These are phyloP conservation scores for Lanmaoa rubissima DNA, from an alignment of 768 basidiomycete species.

Conservation along the genomic window DNA sequence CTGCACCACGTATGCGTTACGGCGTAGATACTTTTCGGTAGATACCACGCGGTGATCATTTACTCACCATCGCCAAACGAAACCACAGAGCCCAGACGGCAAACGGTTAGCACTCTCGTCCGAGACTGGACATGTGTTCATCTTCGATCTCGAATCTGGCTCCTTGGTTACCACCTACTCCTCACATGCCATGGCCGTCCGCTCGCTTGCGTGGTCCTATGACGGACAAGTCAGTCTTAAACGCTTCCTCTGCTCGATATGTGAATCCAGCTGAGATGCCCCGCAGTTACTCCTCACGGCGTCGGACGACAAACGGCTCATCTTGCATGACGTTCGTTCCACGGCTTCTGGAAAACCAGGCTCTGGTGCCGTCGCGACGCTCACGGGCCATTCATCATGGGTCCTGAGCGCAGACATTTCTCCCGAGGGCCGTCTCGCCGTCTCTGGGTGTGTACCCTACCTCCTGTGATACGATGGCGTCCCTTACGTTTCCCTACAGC, in stretches of 20 bases:
- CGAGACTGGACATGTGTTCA: conserved; percentile 84
- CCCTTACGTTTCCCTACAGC: conserved; percentile 34
- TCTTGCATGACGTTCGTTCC: conserved; percentile 86
- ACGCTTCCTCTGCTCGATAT: neutral
- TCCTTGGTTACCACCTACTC: conserved; percentile 69
- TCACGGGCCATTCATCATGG: conserved; percentile 91
- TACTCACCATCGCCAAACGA: conserved; percentile 1
- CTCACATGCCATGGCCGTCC: conserved; percentile 88
- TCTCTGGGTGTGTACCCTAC: conserved; percentile 66
- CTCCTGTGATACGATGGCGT: neutral
- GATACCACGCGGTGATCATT: neutral
- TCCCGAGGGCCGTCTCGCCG: conserved; percentile 73
- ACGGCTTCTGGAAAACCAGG: conserved; percentile 57
- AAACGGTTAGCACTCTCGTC: conserved; percentile 75
- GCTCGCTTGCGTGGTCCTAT: conserved; percentile 84
- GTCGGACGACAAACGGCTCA: conserved; percentile 90
- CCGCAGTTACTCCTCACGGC: conserved; percentile 81
- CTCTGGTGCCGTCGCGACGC: conserved; percentile 76
- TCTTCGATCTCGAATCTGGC: conserved; percentile 76
- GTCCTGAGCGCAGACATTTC: conserved; percentile 81
- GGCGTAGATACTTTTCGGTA: neutral
- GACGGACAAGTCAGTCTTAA: conserved; percentile 71
- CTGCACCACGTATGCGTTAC: neutral
- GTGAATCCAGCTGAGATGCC: neutral
- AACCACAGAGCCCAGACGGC: conserved; percentile 81